A percentile compares a stretch with the other conserved stretches of the same genome.
Evolutionary conservation across 345 rosid genomes (phyloP).

Genomic region (Gossypium anomalum): DNA sequence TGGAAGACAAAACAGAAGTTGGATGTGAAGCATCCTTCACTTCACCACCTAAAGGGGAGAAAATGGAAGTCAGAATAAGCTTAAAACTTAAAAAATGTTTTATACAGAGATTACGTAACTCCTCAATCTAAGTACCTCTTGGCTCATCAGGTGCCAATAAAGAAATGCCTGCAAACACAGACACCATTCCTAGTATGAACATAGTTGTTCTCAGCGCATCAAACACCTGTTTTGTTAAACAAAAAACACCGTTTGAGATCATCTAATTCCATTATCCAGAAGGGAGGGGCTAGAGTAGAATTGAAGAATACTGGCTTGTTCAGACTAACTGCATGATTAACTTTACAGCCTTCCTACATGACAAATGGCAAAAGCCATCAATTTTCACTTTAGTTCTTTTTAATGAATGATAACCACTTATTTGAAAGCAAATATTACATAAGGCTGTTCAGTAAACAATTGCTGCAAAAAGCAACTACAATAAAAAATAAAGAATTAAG

Average conservation of each 20-base stretch:
- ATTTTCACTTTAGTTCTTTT: slow-evolving; percentile 1
- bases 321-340: background rate
- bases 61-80: slow-evolving; percentile 2
- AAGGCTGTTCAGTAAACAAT: background rate
- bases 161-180: slow-evolving; percentile 84
- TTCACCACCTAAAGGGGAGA: slow-evolving; percentile 52
- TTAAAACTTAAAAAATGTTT: background rate
- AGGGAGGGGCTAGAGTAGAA: background rate
- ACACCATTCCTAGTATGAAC: slow-evolving; percentile 88
- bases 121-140: slow-evolving; percentile 40
- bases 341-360: background rate
- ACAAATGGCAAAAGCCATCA: slow-evolving; percentile 8
- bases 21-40: slow-evolving; percentile 56
- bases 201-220: slow-evolving; percentile 84
- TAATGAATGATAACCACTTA: background rate
- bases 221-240: slow-evolving; percentile 54
- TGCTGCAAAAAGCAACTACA: background rate
- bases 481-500: background rate
- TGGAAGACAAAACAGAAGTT: slow-evolving; percentile 48
- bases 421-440: background rate
- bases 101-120: background rate
- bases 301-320: slow-evolving; percentile 8
- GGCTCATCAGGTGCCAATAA: slow-evolving; percentile 94
- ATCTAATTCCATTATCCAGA: slow-evolving; percentile 9
- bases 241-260: slow-evolving; percentile 6